These are phyloP conservation scores for Leishmania turanica DNA, from an alignment of 208 protist species.

Conservation along the genomic window DNA sequence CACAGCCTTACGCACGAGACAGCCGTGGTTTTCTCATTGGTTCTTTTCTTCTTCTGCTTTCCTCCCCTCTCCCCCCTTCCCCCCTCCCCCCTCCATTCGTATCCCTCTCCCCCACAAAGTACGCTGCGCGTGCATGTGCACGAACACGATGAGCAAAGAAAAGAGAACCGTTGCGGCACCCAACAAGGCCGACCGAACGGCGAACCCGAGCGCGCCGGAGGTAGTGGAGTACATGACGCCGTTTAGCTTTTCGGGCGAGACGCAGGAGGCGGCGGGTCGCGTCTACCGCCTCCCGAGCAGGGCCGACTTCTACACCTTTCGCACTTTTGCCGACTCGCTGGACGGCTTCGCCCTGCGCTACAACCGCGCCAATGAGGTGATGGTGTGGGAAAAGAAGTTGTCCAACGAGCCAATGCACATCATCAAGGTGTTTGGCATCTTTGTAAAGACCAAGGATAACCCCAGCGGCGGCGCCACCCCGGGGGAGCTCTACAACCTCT, in stretches of 20 bases:
- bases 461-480: conserved; percentile 35
- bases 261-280: conserved; percentile 36
- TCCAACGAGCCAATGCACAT: conserved; percentile 70
- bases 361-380: conserved; percentile 45
- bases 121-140: background rate
- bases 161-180: conserved; percentile 18
- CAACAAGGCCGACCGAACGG: background rate
- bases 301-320: conserved; percentile 68
- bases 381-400: conserved; percentile 80
- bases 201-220: conserved; percentile 8
- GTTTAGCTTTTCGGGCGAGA: conserved; percentile 55
- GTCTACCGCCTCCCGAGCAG: conserved; percentile 67
- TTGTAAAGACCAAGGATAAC: conserved; percentile 40
- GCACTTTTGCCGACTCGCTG: conserved; percentile 71
- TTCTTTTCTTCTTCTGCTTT: too few species aligned
- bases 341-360: conserved; percentile 74
- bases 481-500: conserved; percentile 71
- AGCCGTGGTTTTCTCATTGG: too few species aligned
- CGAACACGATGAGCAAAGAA: conserved; percentile 13
- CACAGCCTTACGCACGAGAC: too few species aligned
- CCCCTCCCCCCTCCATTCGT: background rate
- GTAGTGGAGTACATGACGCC: conserved; percentile 61
- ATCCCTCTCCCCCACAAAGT: background rate
- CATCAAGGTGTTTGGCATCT: conserved; percentile 85
- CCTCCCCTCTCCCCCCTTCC: too few species aligned